phyloP scores from a whole-genome alignment of 2,329 filamentous ascomycete species.

The Cryoendolithus antarcticus region DNA sequence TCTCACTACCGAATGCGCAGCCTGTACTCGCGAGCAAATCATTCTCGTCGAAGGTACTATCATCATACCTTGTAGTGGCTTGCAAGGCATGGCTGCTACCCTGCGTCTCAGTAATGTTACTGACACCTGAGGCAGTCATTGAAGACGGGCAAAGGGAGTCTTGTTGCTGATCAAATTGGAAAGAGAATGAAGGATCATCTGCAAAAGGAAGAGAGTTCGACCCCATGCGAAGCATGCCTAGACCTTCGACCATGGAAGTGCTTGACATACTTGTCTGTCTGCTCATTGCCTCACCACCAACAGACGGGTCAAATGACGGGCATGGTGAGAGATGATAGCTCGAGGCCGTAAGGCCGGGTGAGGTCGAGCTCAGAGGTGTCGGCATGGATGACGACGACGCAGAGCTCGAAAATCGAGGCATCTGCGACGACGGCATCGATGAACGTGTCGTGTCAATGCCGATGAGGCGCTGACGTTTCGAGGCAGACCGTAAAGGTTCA shows the following conservation, averaged over 20 bases:
- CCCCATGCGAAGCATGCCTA: constrained; percentile 33
- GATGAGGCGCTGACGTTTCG: constrained; percentile 15
- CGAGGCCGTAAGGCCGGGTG: neutral
- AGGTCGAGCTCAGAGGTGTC: neutral
- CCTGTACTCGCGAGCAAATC: constrained; percentile 16
- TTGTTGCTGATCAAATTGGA: constrained; percentile 14
- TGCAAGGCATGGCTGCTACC: constrained; percentile 9
- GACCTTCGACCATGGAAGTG: constrained; percentile 27
- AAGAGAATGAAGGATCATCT: constrained; percentile 18
- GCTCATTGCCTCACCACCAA: constrained; percentile 26
- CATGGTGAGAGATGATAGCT: constrained; percentile 2
- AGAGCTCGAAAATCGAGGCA: constrained; percentile 1
- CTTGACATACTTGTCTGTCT: constrained; percentile 30
- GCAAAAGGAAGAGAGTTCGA: constrained; percentile 14
- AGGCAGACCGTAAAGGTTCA: constrained; percentile 8
- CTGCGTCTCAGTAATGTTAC: constrained; percentile 12
- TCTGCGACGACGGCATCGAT: constrained; percentile 10
- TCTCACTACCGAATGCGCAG: constrained; percentile 12
- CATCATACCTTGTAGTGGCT: constrained; percentile 14
- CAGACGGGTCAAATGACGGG: constrained; percentile 1
- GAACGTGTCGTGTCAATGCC: constrained; percentile 9
- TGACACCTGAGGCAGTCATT: constrained; percentile 15
- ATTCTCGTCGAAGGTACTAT: constrained; percentile 9
- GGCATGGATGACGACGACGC: constrained; percentile 9
- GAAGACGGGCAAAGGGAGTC: constrained; percentile 13